These are phyloP conservation scores for Phytophthora foliorum DNA, from an alignment of 352 stramenopile species.

Conservation along the genomic window DNA sequence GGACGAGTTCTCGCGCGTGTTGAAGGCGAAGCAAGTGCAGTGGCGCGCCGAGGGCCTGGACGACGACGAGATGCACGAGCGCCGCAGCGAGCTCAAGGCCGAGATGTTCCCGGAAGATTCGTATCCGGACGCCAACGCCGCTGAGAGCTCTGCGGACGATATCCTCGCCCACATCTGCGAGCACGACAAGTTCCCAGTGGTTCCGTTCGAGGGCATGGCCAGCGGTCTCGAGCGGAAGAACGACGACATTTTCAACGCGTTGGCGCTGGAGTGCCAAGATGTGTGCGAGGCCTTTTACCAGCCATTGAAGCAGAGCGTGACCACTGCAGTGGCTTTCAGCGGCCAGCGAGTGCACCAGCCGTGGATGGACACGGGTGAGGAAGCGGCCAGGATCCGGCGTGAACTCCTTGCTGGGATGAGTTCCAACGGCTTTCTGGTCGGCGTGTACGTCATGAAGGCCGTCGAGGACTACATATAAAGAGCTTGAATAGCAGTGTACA, in stretches of 20 bases:
- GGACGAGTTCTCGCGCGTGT: conserved; percentile 50
- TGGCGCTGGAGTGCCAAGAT: conserved; percentile 48
- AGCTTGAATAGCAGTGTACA: no score
- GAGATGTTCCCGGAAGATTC: conserved; percentile 60
- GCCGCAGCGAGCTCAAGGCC: conserved; percentile 55
- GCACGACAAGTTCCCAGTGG: conserved; percentile 53
- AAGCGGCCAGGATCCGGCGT: conserved; percentile 36
- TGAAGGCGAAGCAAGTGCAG: conserved; percentile 42
- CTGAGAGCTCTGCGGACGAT: conserved; percentile 52
- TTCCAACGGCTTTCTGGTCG: conserved; percentile 44
- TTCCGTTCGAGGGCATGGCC: conserved; percentile 52
- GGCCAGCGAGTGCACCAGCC: conserved; percentile 50
- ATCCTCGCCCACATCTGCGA: conserved; percentile 69
- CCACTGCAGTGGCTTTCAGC: conserved; percentile 19
- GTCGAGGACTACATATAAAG: conserved; percentile 28
- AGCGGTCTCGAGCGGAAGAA: conserved; percentile 49
- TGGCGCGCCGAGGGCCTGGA: conserved; percentile 54
- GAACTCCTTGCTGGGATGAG: conserved; percentile 54
- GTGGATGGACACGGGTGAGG: conserved; percentile 58
- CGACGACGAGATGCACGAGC: conserved; percentile 62
- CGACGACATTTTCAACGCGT: conserved; percentile 62
- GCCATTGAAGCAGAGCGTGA: conserved; percentile 45
- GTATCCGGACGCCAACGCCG: conserved; percentile 60
- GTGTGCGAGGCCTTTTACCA: conserved; percentile 49
- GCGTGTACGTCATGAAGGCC: conserved; percentile 49